These are phyloP conservation scores for Orbilia ellipsospora DNA, from an alignment of 2,329 filamentous ascomycete species.

Conservation along the genomic window DNA sequence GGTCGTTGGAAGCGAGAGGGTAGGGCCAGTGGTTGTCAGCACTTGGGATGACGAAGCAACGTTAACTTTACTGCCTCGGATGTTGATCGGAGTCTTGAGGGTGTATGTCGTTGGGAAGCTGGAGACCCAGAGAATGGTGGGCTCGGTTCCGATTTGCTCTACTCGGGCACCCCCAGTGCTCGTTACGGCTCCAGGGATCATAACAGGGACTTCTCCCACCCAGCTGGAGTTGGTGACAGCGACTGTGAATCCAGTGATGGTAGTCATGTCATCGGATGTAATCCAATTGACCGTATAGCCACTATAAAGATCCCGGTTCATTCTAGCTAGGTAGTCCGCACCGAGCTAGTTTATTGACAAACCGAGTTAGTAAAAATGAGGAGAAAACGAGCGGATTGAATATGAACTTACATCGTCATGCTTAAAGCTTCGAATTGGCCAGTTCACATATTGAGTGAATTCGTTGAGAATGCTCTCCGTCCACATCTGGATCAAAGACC, in stretches of 20 bases:
- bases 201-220: constrained; percentile 68
- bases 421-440: constrained; percentile 69
- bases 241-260: constrained; percentile 54
- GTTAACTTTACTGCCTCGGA: constrained; percentile 35
- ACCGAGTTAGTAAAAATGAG: background rate
- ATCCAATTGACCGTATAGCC: constrained; percentile 22
- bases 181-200: constrained; percentile 65
- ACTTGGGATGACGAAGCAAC: constrained; percentile 6
- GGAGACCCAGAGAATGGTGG: constrained; percentile 66
- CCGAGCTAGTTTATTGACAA: constrained; percentile 11
- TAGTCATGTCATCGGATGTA: constrained; percentile 61
- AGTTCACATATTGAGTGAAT: constrained; percentile 65
- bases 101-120: constrained; percentile 30
- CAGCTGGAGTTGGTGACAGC: constrained; percentile 61
- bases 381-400: background rate
- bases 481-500: constrained; percentile 60
- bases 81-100: constrained; percentile 17
- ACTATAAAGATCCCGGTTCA: constrained; percentile 48
- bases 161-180: constrained; percentile 64
- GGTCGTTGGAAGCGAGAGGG: constrained; percentile 20
- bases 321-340: constrained; percentile 27
- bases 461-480: constrained; percentile 60
- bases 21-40: constrained; percentile 32
- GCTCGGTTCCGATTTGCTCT: constrained; percentile 69
- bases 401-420: constrained; percentile 66